These are phyloP conservation scores for Aquilaria yunnanensis DNA, from an alignment of 345 rosid species.

Conservation along the genomic window DNA sequence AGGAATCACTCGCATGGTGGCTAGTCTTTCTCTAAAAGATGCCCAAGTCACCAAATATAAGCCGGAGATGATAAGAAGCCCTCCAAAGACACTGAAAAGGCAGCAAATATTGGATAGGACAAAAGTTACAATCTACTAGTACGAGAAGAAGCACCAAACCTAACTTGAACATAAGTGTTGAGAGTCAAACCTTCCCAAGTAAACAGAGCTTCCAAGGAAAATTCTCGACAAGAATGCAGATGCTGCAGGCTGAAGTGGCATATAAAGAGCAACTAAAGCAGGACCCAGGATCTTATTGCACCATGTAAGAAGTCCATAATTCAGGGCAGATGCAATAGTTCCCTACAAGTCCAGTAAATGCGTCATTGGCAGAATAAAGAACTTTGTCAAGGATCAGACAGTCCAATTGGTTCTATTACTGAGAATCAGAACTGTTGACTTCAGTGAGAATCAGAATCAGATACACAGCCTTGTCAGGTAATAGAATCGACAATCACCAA, in stretches of 20 bases:
- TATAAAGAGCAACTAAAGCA: slow-evolving; percentile 90
- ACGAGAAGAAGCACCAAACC: too few relatives aligned
- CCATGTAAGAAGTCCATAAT: slow-evolving; percentile 94
- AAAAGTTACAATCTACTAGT: too few relatives aligned
- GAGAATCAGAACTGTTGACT: not conserved
- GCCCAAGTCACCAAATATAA: too few relatives aligned
- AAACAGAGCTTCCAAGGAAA: slow-evolving; percentile 91
- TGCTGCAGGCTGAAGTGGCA: slow-evolving; percentile 93
- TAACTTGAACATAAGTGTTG: not conserved
- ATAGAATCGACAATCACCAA: not conserved
- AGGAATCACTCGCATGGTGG: too few relatives aligned
- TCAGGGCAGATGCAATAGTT: slow-evolving; percentile 78
- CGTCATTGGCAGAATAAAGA: not conserved
- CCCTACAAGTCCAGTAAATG: slow-evolving; percentile 43
- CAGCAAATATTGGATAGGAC: too few relatives aligned
- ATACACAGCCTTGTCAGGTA: not conserved
- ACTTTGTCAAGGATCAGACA: not conserved
- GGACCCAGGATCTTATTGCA: slow-evolving; percentile 96
- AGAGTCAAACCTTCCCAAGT: slow-evolving; percentile 75
- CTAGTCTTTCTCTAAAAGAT: too few relatives aligned
- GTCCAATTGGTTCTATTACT: not conserved
- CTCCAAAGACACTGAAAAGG: too few relatives aligned
- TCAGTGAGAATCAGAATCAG: not conserved
- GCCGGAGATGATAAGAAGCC: too few relatives aligned
- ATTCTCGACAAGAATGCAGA: slow-evolving; percentile 78